These are phyloP conservation scores for Lachnum nothofagi DNA, from an alignment of 2,329 filamentous ascomycete genomes.

Conservation along the genomic window DNA sequence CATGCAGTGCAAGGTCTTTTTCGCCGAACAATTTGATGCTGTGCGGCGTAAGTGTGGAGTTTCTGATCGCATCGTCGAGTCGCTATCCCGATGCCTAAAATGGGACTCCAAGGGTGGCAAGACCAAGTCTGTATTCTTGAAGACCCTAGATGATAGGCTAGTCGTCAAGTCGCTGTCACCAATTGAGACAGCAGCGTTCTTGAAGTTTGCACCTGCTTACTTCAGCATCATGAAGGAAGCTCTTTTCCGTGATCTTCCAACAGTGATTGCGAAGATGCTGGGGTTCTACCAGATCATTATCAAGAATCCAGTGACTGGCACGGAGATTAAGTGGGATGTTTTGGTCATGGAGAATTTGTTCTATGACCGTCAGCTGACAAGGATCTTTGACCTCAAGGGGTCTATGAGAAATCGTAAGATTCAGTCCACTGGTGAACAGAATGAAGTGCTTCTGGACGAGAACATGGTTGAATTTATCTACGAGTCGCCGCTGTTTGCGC, in stretches of 20 bases:
- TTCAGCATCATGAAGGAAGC: slow-evolving; percentile 97
- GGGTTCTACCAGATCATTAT: slow-evolving; percentile 97
- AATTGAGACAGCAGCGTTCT: slow-evolving; percentile 87
- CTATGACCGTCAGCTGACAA: slow-evolving; percentile 84
- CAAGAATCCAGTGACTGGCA: slow-evolving; percentile 86
- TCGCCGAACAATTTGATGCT: slow-evolving; percentile 95
- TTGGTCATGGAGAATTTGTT: slow-evolving; percentile 97
- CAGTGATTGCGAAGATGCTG: slow-evolving; percentile 98
- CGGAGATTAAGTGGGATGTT: slow-evolving; percentile 90
- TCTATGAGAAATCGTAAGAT: slow-evolving; percentile 99
- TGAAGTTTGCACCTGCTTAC: slow-evolving; percentile 93
- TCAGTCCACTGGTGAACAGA: slow-evolving; percentile 87
- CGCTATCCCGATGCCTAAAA: slow-evolving; percentile 87
- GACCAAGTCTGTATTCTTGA: slow-evolving; percentile 94
- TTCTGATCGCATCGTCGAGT: slow-evolving; percentile 89
- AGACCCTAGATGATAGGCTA: slow-evolving; percentile 90
- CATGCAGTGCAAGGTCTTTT: slow-evolving; percentile 98
- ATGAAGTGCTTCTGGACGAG: slow-evolving; percentile 93
- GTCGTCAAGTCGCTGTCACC: slow-evolving; percentile 75
- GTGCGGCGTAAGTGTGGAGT: slow-evolving; percentile 88
- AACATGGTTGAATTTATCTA: slow-evolving; percentile 99
- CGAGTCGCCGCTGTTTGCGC: slow-evolving; percentile 88
- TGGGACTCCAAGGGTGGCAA: slow-evolving; percentile 98
- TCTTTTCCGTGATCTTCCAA: slow-evolving; percentile 89
- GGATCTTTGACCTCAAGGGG: slow-evolving; percentile 93